phyloP scores from a whole-genome alignment of 305 asterid species.

The Fraxinus velutina region DNA sequence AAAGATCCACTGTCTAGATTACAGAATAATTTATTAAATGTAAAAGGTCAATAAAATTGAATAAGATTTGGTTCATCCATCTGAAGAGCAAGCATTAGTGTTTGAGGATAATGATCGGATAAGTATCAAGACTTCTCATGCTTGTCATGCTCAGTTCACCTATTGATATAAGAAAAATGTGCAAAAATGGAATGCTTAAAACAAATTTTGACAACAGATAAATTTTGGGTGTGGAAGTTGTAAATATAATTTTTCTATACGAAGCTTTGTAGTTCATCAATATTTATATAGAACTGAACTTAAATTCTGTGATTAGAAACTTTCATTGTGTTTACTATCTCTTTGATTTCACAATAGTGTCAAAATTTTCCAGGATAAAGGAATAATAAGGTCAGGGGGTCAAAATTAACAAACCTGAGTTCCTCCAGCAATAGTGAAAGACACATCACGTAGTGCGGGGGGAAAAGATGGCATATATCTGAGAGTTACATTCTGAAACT shows the following conservation, averaged over 20 bases:
- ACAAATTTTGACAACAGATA: neutral
- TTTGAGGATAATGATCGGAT: neutral
- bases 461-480: constrained; percentile 71
- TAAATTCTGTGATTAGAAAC: neutral
- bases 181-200: neutral
- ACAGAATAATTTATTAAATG: neutral
- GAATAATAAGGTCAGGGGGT: neutral
- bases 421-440: constrained; percentile 64
- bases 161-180: neutral
- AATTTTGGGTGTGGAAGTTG: neutral
- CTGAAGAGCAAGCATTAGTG: neutral
- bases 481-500: constrained; percentile 76
- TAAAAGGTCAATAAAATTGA: neutral
- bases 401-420: constrained; percentile 53
- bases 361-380: neutral
- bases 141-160: neutral
- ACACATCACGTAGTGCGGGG: constrained; percentile 59
- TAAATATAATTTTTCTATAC: neutral
- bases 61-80: neutral
- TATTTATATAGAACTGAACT: neutral
- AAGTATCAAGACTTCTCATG: neutral
- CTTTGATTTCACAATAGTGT: neutral
- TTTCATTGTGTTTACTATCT: neutral
- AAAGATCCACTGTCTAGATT: neutral
- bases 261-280: neutral